These are phyloP conservation scores for Urtica urens DNA, from an alignment of 306 rosid genomes.

Conservation along the genomic window DNA sequence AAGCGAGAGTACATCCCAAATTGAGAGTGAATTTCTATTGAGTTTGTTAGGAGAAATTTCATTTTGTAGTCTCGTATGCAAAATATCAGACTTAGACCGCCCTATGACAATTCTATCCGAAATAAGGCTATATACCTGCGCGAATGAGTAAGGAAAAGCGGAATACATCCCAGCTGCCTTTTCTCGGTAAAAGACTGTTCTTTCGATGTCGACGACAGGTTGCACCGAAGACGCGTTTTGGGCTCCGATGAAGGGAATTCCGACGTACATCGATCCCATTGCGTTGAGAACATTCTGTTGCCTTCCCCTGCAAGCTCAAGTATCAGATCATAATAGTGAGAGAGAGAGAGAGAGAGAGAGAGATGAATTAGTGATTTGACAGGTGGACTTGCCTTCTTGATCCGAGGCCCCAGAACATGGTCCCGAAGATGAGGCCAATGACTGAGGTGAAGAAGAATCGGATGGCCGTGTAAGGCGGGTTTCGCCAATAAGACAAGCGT, in stretches of 20 bases:
- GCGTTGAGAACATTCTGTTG: constrained; percentile 47
- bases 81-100: too few species aligned
- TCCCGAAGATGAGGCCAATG: constrained; percentile 48
- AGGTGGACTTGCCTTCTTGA: constrained; percentile 50
- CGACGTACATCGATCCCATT: constrained; percentile 61
- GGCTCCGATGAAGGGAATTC: constrained; percentile 52
- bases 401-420: constrained; percentile 71
- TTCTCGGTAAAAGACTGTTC: constrained; percentile 76
- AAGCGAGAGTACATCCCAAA: too few species aligned
- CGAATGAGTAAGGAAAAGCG: constrained; percentile 56
- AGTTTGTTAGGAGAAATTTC: too few species aligned
- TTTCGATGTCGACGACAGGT: constrained; percentile 64
- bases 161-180: constrained; percentile 87
- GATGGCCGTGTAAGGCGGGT: constrained; percentile 49
- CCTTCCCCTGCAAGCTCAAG: constrained; percentile 19
- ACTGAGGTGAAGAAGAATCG: constrained; percentile 33
- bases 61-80: too few species aligned
- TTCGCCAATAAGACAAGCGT: constrained; percentile 58
- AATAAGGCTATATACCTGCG: too few species aligned
- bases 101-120: too few species aligned
- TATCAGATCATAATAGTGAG: not conserved
- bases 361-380: too few species aligned
- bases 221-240: constrained; percentile 55
- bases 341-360: too few species aligned
- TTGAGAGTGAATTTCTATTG: too few species aligned